Evolutionary conservation across 148 eudicot species (phyloP), one percentile per base, ranked within the genome.

Genomic region (Simmondsia chinensis): DNA sequence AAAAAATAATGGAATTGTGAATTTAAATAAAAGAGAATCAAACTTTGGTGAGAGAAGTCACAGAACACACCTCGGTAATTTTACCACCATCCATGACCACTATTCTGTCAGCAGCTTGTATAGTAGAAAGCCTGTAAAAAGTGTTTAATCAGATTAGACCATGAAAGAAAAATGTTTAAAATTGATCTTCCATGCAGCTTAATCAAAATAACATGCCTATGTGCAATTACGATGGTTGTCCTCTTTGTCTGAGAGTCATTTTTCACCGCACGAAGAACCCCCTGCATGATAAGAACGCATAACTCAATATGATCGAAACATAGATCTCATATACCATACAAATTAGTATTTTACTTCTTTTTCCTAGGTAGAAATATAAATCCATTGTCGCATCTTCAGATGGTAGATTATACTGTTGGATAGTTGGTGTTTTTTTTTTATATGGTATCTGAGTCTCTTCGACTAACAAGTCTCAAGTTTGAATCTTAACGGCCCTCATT

Each of bases 21-120:
- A n/a, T n/a, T n/a, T n/a, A n/a, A n/a, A n/a, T n/a, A n/a, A n/a
- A n/a, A n/a, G 36, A 41, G 37, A 39, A 39, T 43, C 13, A 23
- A 54, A n/a, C n/a, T n/a, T n/a, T n/a, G n/a, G n/a, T n/a, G n/a
- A n/a, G n/a, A n/a, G n/a, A n/a, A n/a, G n/a, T n/a, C n/a, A n/a
- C 15, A 50, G 29, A 42, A 48, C 73, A 28, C 61, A 91, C 99
- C 95, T 93, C 96, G 27, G 83, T 70, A 54, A 88, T 71, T 44
- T 69, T 72, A 30, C 97, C 97, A 48, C 70, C 56, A 46, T 71
- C 81, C 99, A 93, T 82, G 48, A 77, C 99, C 46, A 93, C 82
- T 70, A 93, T 86, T 41, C 75, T 77, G 65, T 93, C 99, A 11
- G 99, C 96, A 52, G 86, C 88, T 80, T 93, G 96, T 57, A 93